Percentiles rank a stretch among this genome's conserved stretches.
phyloP scores from a whole-genome alignment of 2,329 filamentous ascomycete genomes.

The Rhexocercosporidium sp. region DNA sequence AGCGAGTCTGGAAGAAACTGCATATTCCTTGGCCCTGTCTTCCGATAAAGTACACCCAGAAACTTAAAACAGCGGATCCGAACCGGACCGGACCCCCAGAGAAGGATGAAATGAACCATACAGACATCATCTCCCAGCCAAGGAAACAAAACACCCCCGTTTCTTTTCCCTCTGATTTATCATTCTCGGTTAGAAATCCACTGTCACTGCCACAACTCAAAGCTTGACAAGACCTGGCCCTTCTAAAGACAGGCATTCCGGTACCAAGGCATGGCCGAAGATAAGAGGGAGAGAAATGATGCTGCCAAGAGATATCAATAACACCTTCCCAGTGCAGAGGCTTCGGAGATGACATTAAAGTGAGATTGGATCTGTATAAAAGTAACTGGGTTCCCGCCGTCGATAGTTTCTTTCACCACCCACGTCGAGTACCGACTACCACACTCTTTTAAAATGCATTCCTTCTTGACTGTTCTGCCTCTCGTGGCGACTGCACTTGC shows the following conservation, averaged over 20 bases:
- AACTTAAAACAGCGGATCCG: not conserved
- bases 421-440: constrained; percentile 1
- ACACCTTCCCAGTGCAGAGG: constrained; percentile 3
- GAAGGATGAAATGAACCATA: not conserved
- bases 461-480: constrained; percentile 9
- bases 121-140: not conserved
- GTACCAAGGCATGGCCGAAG: not conserved
- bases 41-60: not conserved
- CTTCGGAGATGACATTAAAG: not conserved
- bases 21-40: not conserved
- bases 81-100: not conserved
- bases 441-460: constrained; percentile 16
- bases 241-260: not conserved
- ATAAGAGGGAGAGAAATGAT: not conserved
- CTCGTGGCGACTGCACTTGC: constrained; percentile 15
- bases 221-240: not conserved
- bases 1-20: not conserved
- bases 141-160: not conserved
- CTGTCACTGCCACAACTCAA: not conserved
- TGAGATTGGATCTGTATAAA: not conserved
- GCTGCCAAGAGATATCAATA: not conserved
- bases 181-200: not conserved
- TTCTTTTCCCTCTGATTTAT: not conserved
- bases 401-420: not conserved
- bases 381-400: not conserved